Percentiles rank a stretch among this genome's conserved stretches.
Conservation (phyloP, 768 basidiomycete genomes). For the Agaricus subrufescens region DNA sequence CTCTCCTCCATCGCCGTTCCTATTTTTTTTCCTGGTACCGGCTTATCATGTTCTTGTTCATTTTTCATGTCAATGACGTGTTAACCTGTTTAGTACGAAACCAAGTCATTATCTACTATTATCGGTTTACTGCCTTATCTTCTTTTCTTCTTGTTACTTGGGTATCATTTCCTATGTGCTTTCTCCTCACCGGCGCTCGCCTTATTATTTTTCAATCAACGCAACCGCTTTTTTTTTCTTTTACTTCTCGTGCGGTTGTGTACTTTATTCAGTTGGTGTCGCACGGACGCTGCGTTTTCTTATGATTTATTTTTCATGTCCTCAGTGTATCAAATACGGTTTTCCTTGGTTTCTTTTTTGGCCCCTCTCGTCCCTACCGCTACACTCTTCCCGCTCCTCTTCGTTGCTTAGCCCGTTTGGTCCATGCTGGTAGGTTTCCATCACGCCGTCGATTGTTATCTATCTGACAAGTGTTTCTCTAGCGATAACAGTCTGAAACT, state of each 20-base stretch:
- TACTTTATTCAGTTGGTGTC: not conserved
- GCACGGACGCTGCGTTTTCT: constrained; percentile 1
- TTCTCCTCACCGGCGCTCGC: not conserved
- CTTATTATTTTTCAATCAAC: not conserved
- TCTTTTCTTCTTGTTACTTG: not conserved
- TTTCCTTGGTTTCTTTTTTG: not conserved
- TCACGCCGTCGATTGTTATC: not conserved
- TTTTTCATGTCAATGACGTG: constrained; percentile 7
- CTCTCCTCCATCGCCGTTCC: not conserved
- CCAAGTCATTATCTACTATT: constrained; percentile 4
- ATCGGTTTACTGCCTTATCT: constrained; percentile 9
- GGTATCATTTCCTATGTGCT: constrained; percentile 1
- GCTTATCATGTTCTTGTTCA: constrained; percentile 6
- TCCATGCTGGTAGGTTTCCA: not conserved
- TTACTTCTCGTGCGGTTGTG: not conserved
- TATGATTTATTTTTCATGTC: not conserved
- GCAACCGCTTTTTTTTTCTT: not conserved
- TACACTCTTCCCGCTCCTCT: too few relatives aligned
- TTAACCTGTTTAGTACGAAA: constrained; percentile 9
- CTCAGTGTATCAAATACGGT: constrained; percentile 3
- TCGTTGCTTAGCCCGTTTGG: not conserved
- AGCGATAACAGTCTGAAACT: not conserved
- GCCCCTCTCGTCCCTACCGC: not conserved
- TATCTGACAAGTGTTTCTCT: not conserved
- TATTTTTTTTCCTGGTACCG: too few relatives aligned